Percentiles rank a stretch among this genome's conserved stretches.
Evolutionary conservation across 2,329 filamentous ascomycete species (phyloP).

Genomic region (Xylaria sp.): DNA sequence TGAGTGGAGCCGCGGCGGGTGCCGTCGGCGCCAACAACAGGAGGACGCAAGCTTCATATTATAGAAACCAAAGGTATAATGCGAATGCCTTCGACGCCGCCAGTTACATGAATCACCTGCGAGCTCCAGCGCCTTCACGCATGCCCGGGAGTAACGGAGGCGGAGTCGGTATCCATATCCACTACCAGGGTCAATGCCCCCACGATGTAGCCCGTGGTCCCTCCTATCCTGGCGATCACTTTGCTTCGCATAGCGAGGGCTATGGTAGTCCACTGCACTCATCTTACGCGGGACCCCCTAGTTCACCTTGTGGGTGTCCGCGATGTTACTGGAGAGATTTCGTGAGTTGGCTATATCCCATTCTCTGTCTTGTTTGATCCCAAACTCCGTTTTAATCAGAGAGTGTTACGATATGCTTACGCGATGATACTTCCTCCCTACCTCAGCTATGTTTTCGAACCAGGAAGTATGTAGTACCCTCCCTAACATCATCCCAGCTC

Average conservation of each 20-base stretch:
- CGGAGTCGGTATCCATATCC: constrained; percentile 32
- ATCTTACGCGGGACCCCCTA: constrained; percentile 25
- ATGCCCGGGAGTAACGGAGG: background rate
- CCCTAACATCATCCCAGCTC: constrained; percentile 37
- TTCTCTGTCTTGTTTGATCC: background rate
- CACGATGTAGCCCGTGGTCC: background rate
- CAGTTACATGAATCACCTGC: constrained; percentile 36
- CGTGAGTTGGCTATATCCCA: constrained; percentile 36
- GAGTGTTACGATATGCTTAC: background rate
- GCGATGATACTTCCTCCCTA: background rate
- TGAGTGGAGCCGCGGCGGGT: constrained; percentile 15
- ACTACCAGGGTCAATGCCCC: constrained; percentile 31
- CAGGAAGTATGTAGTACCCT: too few species aligned
- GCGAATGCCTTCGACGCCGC: constrained; percentile 10
- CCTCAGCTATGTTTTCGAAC: background rate
- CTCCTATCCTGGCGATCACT: background rate
- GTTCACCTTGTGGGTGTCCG: constrained; percentile 40
- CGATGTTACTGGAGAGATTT: constrained; percentile 45
- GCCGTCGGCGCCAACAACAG: constrained; percentile 20
- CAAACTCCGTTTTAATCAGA: background rate
- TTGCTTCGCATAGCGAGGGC: background rate
- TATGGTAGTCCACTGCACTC: background rate
- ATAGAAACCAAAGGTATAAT: background rate
- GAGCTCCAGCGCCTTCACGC: constrained; percentile 20
- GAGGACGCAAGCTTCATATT: background rate